Evolutionary conservation across 768 basidiomycete species (phyloP).

Genomic region (Pleurotus djamor): DNA sequence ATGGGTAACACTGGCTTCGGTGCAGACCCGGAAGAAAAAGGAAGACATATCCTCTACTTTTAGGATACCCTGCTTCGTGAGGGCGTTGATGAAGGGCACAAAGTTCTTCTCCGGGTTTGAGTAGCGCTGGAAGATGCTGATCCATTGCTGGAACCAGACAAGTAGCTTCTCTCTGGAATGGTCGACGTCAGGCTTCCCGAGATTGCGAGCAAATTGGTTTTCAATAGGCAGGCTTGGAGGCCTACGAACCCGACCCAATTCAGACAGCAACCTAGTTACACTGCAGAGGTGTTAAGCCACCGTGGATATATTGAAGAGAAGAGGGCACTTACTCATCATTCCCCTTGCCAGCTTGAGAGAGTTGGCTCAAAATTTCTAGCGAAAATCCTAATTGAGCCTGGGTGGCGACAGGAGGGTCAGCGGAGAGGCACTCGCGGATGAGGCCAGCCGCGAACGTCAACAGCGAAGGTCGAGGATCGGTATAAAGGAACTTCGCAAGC

Average conservation of each 20-base stretch:
- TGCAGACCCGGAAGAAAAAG: conserved; percentile 98
- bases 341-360: conserved; percentile 70
- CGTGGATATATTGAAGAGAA: neutral
- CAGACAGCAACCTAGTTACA: conserved; percentile 72
- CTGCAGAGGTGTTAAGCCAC: conserved; percentile 31
- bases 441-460: conserved; percentile 82
- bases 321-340: conserved; percentile 73
- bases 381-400: conserved; percentile 78
- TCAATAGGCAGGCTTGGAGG: conserved; percentile 26
- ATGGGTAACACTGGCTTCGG: conserved; percentile 89
- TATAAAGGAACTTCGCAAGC: conserved; percentile 79
- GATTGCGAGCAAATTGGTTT: conserved; percentile 31
- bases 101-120: conserved; percentile 92
- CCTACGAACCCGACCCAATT: conserved; percentile 69
- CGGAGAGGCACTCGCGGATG: conserved; percentile 82
- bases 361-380: conserved; percentile 77
- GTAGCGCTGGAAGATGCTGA: conserved; percentile 89
- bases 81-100: conserved; percentile 93
- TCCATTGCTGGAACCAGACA: conserved; percentile 93
- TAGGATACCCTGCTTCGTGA: conserved; percentile 95
- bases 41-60: conserved; percentile 96
- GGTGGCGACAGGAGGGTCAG: conserved; percentile 76
- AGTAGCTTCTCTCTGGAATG: conserved; percentile 74
- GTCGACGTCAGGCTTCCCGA: conserved; percentile 69
- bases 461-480: conserved; percentile 74